phyloP scores from a whole-genome alignment of 2,329 filamentous ascomycete genomes.

The Dothideomycetes sp. region DNA sequence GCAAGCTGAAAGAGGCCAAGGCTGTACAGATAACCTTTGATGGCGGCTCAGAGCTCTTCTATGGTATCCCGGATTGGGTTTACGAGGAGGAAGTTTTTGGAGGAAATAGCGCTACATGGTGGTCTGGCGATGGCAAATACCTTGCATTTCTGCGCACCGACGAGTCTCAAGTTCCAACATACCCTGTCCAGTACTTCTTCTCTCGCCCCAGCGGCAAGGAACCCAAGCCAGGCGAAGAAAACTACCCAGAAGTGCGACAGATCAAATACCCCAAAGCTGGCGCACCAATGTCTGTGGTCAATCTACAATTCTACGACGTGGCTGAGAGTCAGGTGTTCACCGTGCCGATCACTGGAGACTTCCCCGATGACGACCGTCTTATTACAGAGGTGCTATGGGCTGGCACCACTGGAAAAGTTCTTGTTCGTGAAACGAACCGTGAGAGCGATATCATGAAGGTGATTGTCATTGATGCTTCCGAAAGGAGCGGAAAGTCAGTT shows the following conservation, averaged over 20 bases:
- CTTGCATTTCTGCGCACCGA: constrained; percentile 89
- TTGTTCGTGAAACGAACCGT: constrained; percentile 87
- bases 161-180: constrained; percentile 83
- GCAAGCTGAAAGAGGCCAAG: constrained; percentile 49
- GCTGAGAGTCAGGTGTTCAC: constrained; percentile 65
- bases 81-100: constrained; percentile 80
- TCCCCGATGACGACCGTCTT: constrained; percentile 69
- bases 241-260: constrained; percentile 77
- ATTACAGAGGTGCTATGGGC: constrained; percentile 94
- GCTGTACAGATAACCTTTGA: constrained; percentile 71
- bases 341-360: constrained; percentile 66
- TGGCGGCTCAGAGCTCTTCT: constrained; percentile 81
- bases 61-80: constrained; percentile 95
- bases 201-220: constrained; percentile 67
- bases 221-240: constrained; percentile 62
- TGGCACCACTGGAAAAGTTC: constrained; percentile 57
- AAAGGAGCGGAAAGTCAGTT: constrained; percentile 65
- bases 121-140: constrained; percentile 81
- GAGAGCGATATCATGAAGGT: constrained; percentile 87
- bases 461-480: constrained; percentile 68
- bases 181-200: constrained; percentile 86
- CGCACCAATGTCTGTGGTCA: constrained; percentile 81
- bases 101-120: constrained; percentile 82
- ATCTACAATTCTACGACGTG: constrained; percentile 81
- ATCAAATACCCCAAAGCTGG: constrained; percentile 99